Base-by-base conservation (phyloP, 495 filamentous ascomycete genomes). In the Tuber brumale region DNA sequence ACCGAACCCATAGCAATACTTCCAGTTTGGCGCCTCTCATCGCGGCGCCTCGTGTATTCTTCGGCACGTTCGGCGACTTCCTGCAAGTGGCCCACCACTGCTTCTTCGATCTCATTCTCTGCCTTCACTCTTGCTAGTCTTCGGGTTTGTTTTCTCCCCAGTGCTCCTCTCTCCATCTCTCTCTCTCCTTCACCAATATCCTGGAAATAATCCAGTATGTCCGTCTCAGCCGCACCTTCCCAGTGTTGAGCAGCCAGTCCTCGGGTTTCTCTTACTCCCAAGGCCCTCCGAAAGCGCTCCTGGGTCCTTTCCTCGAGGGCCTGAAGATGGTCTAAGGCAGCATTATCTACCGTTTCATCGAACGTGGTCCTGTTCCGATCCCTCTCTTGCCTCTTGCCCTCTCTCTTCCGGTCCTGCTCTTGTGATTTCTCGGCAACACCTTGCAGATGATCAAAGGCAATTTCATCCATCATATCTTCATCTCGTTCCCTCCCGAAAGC, bases 371-470 rank as follows among this genome's bases (percentile, higher is more conserved):
- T n/a, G 8, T 43, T 70, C 35, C 71, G 27, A 14, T 51, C 18
- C 48, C 51, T 75, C 27, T 43, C 70, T 42, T 79, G 76, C 5
- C 19, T 39, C 31, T 57, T 75, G 8, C 76, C 72, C 42, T 74
- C 35, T 35, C 14, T 12, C 42, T 18, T 79, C 37, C 77, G 57
- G 14, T 42, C 3, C 1, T 72, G 37, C 6, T 79, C 77, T 42
- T 72, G 45, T 31, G 48, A 39, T 19, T 41, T 57, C 70, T 79
- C 77, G 1, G 42, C 19, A 1, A 79, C 37, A 27, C 57, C n/a
- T 37, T 79, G 77, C 19, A 37, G 3, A 45, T 79, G 72, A 43
- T 75, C 76, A 72, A 79, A 71, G 27, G 76, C 72, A 23, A 79
- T 23, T 44, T 45, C 27, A 35, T 79, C 77, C 35, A 74, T 72